Evolutionary conservation across 1,284 basidiomycete genomes (phyloP).

Genomic region (Trametes versicolor): DNA sequence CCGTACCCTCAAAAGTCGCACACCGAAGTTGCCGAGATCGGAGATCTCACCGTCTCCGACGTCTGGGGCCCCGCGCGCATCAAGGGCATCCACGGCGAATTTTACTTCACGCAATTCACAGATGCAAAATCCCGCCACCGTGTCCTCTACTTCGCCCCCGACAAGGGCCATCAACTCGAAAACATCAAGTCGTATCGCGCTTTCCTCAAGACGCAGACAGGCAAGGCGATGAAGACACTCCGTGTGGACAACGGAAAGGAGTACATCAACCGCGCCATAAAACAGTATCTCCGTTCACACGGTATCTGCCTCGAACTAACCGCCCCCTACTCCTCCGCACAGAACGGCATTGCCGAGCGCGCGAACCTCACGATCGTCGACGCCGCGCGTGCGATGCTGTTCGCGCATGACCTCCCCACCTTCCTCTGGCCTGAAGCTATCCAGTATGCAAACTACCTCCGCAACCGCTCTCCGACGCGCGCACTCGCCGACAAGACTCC

Average conservation of each 20-base stretch:
- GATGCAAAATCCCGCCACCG: not conserved
- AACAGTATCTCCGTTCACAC: constrained; percentile 24
- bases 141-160: not conserved
- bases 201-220: not conserved
- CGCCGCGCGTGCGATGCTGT: constrained; percentile 29
- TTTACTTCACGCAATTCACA: not conserved
- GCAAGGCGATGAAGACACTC: too few relatives aligned
- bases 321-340: not conserved
- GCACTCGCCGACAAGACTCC: constrained; percentile 32
- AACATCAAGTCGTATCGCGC: not conserved
- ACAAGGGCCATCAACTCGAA: constrained; percentile 3
- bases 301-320: constrained; percentile 4
- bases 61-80: too few relatives aligned
- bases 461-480: constrained; percentile 35
- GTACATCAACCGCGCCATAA: constrained; percentile 27
- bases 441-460: constrained; percentile 29
- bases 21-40: too few relatives aligned
- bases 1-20: too few relatives aligned
- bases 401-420: constrained; percentile 6
- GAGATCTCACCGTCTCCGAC: too few relatives aligned
- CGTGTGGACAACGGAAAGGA: constrained; percentile 46
- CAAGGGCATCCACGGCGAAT: too few relatives aligned
- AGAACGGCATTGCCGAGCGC: constrained; percentile 10
- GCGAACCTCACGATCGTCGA: constrained; percentile 4
- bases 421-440: constrained; percentile 38